Evolutionary conservation across 2,329 filamentous ascomycete genomes (phyloP).

Genomic region (Colletotrichum endophyticum): DNA sequence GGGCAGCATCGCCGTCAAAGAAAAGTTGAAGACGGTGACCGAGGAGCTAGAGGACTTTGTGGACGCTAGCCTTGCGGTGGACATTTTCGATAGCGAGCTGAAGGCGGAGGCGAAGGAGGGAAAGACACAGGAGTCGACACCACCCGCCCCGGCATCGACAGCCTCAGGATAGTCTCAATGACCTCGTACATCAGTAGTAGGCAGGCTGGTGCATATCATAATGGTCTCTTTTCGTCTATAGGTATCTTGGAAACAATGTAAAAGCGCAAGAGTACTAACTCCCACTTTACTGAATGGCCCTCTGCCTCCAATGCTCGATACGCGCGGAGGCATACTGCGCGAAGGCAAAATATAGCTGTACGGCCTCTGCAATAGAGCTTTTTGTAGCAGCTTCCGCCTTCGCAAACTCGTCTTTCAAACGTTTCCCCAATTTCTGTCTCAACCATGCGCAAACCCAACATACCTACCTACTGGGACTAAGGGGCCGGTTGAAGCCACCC

Average conservation of each 20-base stretch:
- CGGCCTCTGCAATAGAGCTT: background rate
- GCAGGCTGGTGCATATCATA: background rate
- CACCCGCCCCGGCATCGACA: slow-evolving; percentile 17
- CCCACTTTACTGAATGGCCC: background rate
- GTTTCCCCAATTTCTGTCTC: background rate
- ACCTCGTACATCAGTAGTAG: background rate
- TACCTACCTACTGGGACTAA: slow-evolving; percentile 60
- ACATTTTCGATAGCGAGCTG: slow-evolving; percentile 69
- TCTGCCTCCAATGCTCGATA: background rate
- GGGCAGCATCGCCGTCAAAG: slow-evolving; percentile 85
- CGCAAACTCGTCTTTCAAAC: background rate
- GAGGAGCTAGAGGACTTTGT: slow-evolving; percentile 97
- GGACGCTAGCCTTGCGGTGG: slow-evolving; percentile 84
- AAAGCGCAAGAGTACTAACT: background rate
- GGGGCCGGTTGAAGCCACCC: slow-evolving; percentile 81
- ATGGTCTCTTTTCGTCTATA: background rate
- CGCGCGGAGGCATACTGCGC: background rate
- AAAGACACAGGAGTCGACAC: slow-evolving; percentile 30
- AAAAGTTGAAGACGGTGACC: slow-evolving; percentile 95
- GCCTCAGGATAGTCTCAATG: background rate
- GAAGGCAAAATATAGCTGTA: background rate
- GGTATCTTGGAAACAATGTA: background rate
- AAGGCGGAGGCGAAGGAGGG: slow-evolving; percentile 55
- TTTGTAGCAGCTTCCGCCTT: background rate
- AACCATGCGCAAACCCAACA: background rate